Evolutionary conservation across 2,329 filamentous ascomycete genomes (phyloP), one percentile per base, ranked within the genome.

Genomic region (Xylaria sp.): DNA sequence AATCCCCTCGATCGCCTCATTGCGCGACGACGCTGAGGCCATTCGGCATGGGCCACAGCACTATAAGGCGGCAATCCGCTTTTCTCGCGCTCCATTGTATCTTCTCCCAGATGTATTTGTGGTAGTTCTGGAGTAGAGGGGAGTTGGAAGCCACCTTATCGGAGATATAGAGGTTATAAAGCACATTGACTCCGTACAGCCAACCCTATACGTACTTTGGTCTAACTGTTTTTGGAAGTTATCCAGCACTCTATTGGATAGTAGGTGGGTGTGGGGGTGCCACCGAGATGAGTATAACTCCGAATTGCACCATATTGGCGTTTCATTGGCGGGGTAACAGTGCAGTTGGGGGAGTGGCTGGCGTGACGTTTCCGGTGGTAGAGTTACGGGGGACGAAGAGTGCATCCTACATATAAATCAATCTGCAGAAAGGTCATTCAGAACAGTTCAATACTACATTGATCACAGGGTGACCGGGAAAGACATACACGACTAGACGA

Each of bases 41-140:
- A 73, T 48, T 73, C 74, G 18, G 78, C 72, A 12, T 72, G 72
- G n/a, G 74, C 73, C 55, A 76, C 76, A 23, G 77, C 80, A 72
- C 79, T 82, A 73, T 86, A 85, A 3, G 84, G 81, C 67, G 84
- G 85, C 54, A 85, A 79, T 15, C 78, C 78, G 58, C 74, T 79
- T 76, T 86, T 84, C 54, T 81, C 86, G 76, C 67, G 70, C 28
- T 73, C 76, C 76, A 77, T 79, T 51, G 56, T 66, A 7, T 46
- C 39, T 56, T 63, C 39, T 56, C 28, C 20, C n/a, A 15, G 20
- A 31, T 39, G 7, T 46, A n/a, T 9, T 37, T 31, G 5, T 55
- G 34, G 4, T 48, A 18, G 3, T 20, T 20, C 51, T 56, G 41
- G n/a, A 44, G 39, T 20, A 28, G 31, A 34, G 39, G 31, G 28